Percentiles rank a stretch among this genome's conserved stretches.
phyloP scores from a whole-genome alignment of 1,284 basidiomycete genomes.

The Cystobasidiaceae sp. region DNA sequence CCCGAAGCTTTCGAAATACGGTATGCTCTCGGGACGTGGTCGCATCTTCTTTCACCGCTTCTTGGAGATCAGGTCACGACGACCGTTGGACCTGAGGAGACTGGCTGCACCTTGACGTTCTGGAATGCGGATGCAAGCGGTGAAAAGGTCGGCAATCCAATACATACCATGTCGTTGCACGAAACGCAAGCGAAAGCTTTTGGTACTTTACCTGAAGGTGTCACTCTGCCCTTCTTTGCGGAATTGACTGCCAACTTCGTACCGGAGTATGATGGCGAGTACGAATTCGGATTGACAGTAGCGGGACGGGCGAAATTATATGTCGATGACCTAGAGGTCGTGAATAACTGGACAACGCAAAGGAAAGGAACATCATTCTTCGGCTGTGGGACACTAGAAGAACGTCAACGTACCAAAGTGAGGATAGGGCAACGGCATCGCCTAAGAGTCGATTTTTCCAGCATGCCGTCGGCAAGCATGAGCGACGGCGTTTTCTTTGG shows the following conservation, averaged over 20 bases:
- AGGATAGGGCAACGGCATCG: slow-evolving; percentile 41
- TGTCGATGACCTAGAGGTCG: neutral
- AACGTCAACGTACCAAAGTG: slow-evolving; percentile 21
- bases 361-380: neutral
- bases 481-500: neutral
- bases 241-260: neutral
- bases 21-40: neutral
- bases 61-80: neutral
- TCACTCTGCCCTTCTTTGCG: neutral
- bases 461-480: neutral
- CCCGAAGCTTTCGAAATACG: neutral
- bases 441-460: neutral
- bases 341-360: neutral
- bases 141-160: neutral
- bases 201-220: neutral
- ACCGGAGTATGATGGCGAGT: neutral
- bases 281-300: neutral
- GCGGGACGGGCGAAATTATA: neutral
- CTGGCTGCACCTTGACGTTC: neutral
- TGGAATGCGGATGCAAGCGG: neutral
- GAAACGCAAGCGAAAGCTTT: neutral
- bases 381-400: slow-evolving; percentile 37
- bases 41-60: neutral
- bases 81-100: neutral
- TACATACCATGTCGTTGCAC: neutral